Base-by-base conservation (phyloP, 2,329 filamentous ascomycete genomes). In the Thyridium curvatum region DNA sequence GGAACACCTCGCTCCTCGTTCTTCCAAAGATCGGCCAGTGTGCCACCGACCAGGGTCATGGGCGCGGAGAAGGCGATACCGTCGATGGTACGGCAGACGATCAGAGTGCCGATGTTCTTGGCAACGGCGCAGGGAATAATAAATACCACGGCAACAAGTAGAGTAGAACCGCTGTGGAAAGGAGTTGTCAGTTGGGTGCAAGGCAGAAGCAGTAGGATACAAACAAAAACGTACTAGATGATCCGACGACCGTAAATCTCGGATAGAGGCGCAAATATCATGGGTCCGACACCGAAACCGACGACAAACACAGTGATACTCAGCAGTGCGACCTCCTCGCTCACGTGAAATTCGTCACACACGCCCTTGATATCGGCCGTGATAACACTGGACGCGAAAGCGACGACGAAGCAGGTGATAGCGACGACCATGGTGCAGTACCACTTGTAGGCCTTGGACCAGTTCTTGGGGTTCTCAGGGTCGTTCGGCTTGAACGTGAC, bases 381-480 rank as follows among this genome's bases (percentile, higher is more conserved):
- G 54, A 94, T 81, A 47, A 94, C 82, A 37, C 80, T 79, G 35
- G 82, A 87, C 17, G 71, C 68, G 41, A 87, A 78, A 0, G 83
- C 81, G 33, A 86, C 83, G 31, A 85, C 80, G 54, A 88, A 87
- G 53, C 83, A 87, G 2, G 82, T 86, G 16, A 76, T 46, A 2
- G 88, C 84, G 0, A 94, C 86, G 13, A 87, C 79, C 82, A 94
- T 88, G 17, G 88, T 95, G 54, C 78, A 82, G 53, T 82, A 86
- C 86, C 86, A 91, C 62, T 90, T 93, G 59, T 68, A 83, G 1
- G 63, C 66, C 59, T 87, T 88, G 41, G 74, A 78, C 85, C 85
- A 93, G 60, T 91, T 93, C 70, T 91, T 91, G 1, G 87, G 86
- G 52, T 91, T 91, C 46, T 82, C 84, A 0, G 77, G 74, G 55